Conservation (phyloP, 768 basidiomycete species). For the Gloeopeniophorella convolvens region DNA sequence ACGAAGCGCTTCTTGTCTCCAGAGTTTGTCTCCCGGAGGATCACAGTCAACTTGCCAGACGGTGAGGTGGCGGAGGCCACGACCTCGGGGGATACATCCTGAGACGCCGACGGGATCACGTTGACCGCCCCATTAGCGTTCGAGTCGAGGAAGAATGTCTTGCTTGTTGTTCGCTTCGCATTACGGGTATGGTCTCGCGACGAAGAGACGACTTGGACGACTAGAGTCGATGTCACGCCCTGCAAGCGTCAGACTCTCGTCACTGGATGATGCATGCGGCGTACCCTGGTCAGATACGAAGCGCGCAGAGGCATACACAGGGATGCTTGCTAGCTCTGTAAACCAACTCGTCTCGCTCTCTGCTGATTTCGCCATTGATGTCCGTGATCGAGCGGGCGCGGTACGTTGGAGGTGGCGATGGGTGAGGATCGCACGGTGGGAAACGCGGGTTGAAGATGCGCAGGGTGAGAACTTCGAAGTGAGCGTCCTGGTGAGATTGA, state of each 20-base stretch:
- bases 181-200: slow-evolving; percentile 17
- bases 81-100: slow-evolving; percentile 21
- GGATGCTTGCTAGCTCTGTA: slow-evolving; percentile 14
- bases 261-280: neutral
- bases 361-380: slow-evolving; percentile 5
- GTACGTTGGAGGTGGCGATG: no score
- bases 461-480: no score
- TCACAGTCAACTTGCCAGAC: slow-evolving; percentile 21
- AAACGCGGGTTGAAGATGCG: no score
- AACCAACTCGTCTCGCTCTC: slow-evolving; percentile 12
- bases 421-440: no score
- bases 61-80: slow-evolving; percentile 20
- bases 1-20: slow-evolving; percentile 24
- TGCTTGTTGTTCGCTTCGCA: slow-evolving; percentile 13
- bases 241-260: neutral
- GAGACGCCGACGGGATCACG: slow-evolving; percentile 11
- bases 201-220: slow-evolving; percentile 13
- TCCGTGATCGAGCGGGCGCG: neutral
- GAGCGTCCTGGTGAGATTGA: no score
- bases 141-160: slow-evolving; percentile 15
- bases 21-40: slow-evolving; percentile 22
- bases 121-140: slow-evolving; percentile 10
- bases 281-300: slow-evolving; percentile 19
- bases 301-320: slow-evolving; percentile 9
- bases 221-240: neutral